Evolutionary conservation across 176 grass and related monocot genomes (phyloP).

Genomic region (Melocanna baccifera): DNA sequence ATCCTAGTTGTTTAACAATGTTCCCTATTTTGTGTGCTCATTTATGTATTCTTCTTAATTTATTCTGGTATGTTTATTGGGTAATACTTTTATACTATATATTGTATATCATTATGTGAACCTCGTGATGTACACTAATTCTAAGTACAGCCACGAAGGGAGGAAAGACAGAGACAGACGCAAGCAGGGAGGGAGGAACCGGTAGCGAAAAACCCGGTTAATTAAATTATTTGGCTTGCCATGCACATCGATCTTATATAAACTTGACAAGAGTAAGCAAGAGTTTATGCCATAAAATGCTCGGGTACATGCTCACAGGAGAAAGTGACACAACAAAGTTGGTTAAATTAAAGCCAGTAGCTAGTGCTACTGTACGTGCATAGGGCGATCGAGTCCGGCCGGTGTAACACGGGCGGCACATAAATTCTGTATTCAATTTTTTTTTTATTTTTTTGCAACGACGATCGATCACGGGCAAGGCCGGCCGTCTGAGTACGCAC

Average conservation of each 20-base stretch:
- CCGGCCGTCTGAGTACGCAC: neutral
- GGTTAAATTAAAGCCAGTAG: conserved; percentile 10
- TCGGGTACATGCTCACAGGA: neutral
- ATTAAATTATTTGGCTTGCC: neutral
- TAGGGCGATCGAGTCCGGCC: neutral
- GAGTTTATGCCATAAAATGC: neutral
- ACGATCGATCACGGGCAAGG: neutral
- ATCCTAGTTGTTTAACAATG: no score
- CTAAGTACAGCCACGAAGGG: neutral
- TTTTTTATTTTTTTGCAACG: neutral
- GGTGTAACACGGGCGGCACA: neutral
- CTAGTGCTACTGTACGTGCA: neutral
- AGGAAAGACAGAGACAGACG: neutral
- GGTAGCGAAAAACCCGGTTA: neutral
- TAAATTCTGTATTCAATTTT: neutral
- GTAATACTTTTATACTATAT: no score
- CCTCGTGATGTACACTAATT: neutral
- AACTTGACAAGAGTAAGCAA: neutral
- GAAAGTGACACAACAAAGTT: neutral
- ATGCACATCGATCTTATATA: neutral
- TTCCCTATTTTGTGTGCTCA: no score
- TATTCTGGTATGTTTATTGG: no score
- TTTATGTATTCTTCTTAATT: no score
- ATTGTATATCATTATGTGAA: no score
- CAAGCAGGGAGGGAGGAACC: neutral